phyloP scores from a whole-genome alignment of 1,284 basidiomycete genomes.

The Puccinia polysora region DNA sequence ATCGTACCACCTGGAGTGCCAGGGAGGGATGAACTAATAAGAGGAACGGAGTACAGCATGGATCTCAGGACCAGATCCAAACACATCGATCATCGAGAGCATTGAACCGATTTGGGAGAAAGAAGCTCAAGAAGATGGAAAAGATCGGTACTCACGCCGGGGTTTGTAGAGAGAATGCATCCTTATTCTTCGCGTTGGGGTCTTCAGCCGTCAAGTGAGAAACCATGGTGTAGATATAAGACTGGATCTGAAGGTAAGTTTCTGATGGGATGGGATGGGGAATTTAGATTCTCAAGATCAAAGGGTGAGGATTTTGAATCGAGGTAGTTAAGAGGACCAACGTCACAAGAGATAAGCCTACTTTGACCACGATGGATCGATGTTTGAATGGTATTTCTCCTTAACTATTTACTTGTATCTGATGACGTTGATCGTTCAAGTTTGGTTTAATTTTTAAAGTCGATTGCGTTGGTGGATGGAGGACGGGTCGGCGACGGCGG shows the following conservation, averaged over 20 bases:
- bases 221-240: neutral
- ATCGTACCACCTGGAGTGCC: constrained; percentile 46
- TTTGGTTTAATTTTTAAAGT: too few relatives aligned
- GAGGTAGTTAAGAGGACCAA: too few relatives aligned
- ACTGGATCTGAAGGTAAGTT: neutral
- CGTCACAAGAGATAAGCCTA: too few relatives aligned
- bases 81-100: neutral
- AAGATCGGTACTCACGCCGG: constrained; percentile 23
- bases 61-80: neutral
- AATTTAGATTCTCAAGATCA: too few relatives aligned
- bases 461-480: too few relatives aligned
- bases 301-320: too few relatives aligned
- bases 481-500: too few relatives aligned
- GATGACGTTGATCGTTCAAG: too few relatives aligned
- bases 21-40: constrained; percentile 41
- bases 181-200: constrained; percentile 12
- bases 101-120: neutral
- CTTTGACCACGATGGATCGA: too few relatives aligned
- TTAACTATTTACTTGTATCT: too few relatives aligned
- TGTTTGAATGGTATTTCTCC: too few relatives aligned
- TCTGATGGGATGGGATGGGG: too few relatives aligned
- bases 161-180: constrained; percentile 33
- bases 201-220: constrained; percentile 22
- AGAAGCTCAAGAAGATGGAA: neutral
- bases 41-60: neutral